Evolutionary conservation across 2,329 filamentous ascomycete species (phyloP).

Genomic region (Colletotrichum eleusines): DNA sequence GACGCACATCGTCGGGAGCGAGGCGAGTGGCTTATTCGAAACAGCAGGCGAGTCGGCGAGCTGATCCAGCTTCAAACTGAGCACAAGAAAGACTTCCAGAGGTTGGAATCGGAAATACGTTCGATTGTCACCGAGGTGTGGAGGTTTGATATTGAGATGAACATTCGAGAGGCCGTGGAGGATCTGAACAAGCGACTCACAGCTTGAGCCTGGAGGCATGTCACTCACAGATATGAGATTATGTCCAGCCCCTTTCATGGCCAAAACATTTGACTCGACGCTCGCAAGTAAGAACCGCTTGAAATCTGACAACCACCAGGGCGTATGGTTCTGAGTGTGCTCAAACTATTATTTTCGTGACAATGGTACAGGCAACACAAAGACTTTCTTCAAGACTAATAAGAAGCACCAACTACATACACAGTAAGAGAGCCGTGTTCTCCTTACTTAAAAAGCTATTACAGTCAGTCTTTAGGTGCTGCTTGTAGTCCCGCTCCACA

Average conservation of each 20-base stretch:
- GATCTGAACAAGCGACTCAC: neutral
- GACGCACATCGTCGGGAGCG: conserved; percentile 61
- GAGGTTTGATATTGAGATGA: neutral
- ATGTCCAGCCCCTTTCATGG: neutral
- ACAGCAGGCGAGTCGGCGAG: conserved; percentile 59
- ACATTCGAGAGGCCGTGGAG: neutral
- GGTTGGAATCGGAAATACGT: neutral
- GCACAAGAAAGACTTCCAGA: conserved; percentile 15
- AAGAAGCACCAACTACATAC: neutral
- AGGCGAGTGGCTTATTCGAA: conserved; percentile 62
- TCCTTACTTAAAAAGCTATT: too few species aligned
- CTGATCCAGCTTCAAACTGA: conserved; percentile 59
- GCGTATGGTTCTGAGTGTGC: neutral
- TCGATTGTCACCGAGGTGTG: neutral
- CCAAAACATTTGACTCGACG: too few species aligned
- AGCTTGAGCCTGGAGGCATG: neutral
- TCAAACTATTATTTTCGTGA: neutral
- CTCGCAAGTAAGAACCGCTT: neutral
- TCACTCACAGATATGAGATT: neutral
- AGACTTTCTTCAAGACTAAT: too few species aligned
- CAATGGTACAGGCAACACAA: neutral
- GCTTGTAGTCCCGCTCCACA: neutral
- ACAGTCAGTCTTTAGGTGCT: neutral
- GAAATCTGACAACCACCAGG: too few species aligned
- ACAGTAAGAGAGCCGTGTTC: too few species aligned